Conservation (phyloP, 257 asterid genomes). For the Salvia miltiorrhiza region DNA sequence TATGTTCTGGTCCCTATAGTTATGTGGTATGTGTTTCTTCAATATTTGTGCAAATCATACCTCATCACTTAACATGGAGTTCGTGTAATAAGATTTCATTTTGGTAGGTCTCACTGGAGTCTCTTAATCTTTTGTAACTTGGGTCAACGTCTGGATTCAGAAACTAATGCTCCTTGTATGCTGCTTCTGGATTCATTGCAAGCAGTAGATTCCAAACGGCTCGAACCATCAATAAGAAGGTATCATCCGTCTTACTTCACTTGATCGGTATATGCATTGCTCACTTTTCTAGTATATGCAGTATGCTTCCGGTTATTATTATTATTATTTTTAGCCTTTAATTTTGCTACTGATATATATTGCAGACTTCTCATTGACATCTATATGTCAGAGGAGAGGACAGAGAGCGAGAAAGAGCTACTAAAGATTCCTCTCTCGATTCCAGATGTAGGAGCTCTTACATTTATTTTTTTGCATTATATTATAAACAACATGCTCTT, state of each 20-base stretch:
- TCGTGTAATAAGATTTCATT: constrained; percentile 5
- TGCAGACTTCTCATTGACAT: constrained; percentile 53
- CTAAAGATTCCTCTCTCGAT: constrained; percentile 44
- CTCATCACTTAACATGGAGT: background rate
- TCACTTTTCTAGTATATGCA: background rate
- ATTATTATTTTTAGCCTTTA: background rate
- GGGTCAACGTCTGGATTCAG: constrained; percentile 36
- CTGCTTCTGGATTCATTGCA: constrained; percentile 69
- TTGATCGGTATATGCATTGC: background rate
- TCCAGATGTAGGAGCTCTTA: constrained; percentile 45
- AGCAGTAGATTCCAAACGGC: constrained; percentile 31
- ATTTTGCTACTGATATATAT: background rate
- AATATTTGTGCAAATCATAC: background rate
- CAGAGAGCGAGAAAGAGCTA: constrained; percentile 28
- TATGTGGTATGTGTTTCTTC: constrained; percentile 46
- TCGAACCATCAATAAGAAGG: constrained; percentile 61
- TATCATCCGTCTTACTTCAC: constrained; percentile 4
- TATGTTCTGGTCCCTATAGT: constrained; percentile 69
- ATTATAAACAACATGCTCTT: background rate
- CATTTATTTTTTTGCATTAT: background rate
- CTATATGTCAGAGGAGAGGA: constrained; percentile 32
- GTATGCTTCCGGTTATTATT: background rate
- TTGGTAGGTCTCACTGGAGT: constrained; percentile 69
- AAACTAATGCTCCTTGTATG: constrained; percentile 48
- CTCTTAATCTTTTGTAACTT: constrained; percentile 70